A percentile compares a stretch with the other conserved stretches of the same genome.
phyloP scores from a whole-genome alignment of 371 early-diverging fungal genomes.

The Rhizopus delemar region DNA sequence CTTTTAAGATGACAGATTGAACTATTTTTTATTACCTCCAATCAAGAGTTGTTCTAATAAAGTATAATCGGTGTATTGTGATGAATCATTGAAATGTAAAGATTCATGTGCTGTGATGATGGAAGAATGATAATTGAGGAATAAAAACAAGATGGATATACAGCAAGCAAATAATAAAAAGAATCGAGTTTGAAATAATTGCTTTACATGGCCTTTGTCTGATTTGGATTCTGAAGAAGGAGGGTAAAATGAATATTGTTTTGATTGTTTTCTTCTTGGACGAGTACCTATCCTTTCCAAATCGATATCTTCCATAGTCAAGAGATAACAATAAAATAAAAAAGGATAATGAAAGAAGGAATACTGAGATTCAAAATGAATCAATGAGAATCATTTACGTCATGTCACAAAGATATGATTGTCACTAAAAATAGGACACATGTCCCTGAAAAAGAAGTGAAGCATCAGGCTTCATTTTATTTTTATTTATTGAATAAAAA shows the following conservation, averaged over 20 bases:
- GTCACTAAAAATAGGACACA: background rate
- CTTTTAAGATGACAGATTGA: too few relatives aligned
- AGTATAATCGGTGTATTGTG: conserved; percentile 35
- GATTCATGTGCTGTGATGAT: background rate
- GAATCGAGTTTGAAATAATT: background rate
- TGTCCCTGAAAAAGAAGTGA: background rate
- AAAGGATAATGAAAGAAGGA: background rate
- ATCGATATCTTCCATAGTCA: conserved; percentile 20
- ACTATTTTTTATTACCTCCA: conserved; percentile 8
- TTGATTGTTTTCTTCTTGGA: conserved; percentile 20
- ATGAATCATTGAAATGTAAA: conserved; percentile 21
- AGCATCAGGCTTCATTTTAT: background rate
- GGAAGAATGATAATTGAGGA: background rate
- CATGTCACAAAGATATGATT: background rate
- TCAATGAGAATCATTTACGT: background rate
- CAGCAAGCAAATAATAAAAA: background rate
- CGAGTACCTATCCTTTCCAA: conserved; percentile 31
- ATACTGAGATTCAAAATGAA: conserved; percentile 2
- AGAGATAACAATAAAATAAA: background rate
- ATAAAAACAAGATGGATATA: background rate
- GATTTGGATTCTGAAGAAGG: conserved; percentile 2
- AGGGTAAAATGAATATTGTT: conserved; percentile 13
- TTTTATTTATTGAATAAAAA: background rate
- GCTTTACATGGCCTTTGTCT: background rate
- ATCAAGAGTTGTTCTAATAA: conserved; percentile 24